Evolutionary conservation across 2,329 filamentous ascomycete genomes (phyloP), one percentile per base, ranked within the genome.

Genomic region (Esteya vermicola): DNA sequence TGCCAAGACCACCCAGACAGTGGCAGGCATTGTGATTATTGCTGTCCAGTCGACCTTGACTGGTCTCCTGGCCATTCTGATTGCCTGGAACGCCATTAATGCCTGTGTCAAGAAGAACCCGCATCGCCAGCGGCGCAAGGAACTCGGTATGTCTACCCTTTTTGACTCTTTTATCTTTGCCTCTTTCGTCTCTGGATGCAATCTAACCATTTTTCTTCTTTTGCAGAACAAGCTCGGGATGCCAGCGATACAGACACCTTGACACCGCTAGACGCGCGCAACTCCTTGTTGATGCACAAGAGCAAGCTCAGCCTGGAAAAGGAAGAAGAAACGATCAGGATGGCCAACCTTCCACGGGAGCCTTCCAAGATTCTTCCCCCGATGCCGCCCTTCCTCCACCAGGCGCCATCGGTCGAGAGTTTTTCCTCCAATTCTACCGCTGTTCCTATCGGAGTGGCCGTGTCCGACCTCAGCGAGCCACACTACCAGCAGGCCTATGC

Each of bases 21-120:
- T 96, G 37, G 89, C 85, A 14, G 91, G 91, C 41, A 75, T 96
- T n/a, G 84, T 86, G 14, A 70, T 98, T 43, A 91, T 96, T 48
- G 85, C 79, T n/a, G 71, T 96, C 6, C 91, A 98, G 61, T 84
- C 84, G 0, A 73, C 79, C 0, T 64, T 98, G 49, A 93, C 88
- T 6, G 86, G 73, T 45, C 60, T 85, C 20, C 68, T 98, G 42
- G 88, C 85, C 4, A 81, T 96, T 38, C 68, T 96, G 23, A 93
- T 98, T 50, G 72, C 74, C 10, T 83, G 88, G 64, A 96, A 96
- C 54, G 85, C 85, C 35, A 75, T 95, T 54, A 82, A 85, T 51
- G 72, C 78, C 39, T 86, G 79, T 61, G 78, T 77, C 70, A 82
- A 81, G 56, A 75, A 86, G 63, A 96, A 96, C 63, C 88, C 89